Conservation (phyloP, 257 asterid genomes). For the Solanum etuberosum region DNA sequence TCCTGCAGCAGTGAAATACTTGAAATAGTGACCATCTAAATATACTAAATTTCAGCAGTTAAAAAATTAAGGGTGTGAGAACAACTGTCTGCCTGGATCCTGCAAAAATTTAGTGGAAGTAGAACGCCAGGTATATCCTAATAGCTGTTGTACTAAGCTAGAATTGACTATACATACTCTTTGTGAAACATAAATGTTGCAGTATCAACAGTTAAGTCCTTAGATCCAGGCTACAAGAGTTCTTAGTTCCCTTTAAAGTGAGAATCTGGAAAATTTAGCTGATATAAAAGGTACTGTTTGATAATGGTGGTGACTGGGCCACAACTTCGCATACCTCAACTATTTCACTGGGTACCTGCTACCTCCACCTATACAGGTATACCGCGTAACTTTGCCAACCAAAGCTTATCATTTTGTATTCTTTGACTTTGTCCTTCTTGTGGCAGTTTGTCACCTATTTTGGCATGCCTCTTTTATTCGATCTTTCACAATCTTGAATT, state of each 20-base stretch:
- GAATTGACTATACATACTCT: background rate
- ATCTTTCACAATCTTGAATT: background rate
- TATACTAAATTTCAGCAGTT: background rate
- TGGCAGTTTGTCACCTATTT: background rate
- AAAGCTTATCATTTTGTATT: background rate
- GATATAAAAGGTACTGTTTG: background rate
- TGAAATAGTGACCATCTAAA: slow-evolving; percentile 10
- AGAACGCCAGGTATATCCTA: background rate
- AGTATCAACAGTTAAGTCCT: background rate
- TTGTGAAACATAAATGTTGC: background rate
- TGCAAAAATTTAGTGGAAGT: background rate
- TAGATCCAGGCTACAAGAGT: background rate
- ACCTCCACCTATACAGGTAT: background rate
- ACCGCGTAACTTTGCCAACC: background rate
- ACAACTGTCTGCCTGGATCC: background rate
- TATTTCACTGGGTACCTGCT: background rate
- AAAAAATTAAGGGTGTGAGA: background rate
- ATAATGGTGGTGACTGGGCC: background rate
- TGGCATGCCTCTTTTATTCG: background rate
- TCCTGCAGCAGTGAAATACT: slow-evolving; percentile 41
- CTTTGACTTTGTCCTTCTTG: background rate
- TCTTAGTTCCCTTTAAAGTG: background rate
- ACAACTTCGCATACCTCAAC: background rate
- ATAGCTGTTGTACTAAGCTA: background rate
- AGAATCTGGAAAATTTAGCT: background rate